Evolutionary conservation across 805 yeast species (phyloP), one percentile per base, ranked within the genome.

Genomic region (Monosporozyma siamensis): DNA sequence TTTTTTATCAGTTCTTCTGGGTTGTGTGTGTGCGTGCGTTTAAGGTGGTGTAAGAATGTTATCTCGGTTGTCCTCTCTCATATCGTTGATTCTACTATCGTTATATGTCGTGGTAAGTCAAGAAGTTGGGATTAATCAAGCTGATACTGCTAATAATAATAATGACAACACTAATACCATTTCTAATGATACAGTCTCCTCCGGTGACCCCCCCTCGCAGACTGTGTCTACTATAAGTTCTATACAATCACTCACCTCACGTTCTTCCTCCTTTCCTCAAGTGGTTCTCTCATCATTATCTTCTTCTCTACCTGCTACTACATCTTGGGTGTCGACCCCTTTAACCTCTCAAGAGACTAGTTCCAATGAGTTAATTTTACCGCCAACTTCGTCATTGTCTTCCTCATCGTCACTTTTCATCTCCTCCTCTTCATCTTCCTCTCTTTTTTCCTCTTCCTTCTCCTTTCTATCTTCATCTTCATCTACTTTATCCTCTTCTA

Each of bases 381-480:
- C 40, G 8, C 10, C 49, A 12, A 40, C 27, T 34, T 38, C 42
- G 11, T 35, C 46, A 10, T 25, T 34, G 3, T 14, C 35, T 24
- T 43, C 27, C 3, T 34, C 42, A 21, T 38, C 37, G 10, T 15
- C 45, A 10, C 34, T 40, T 8, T 14, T 38, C 12, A n/a, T 17
- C 4, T 27, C 31, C 15, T 27, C 31, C 17, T 12, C 31, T n/a
- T 27, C 31, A 6, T 27, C 31, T n/a, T 27, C 31, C 15, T 37
- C 14, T 30, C 48, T 6, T 40, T n/a, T n/a, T n/a, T n/a, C n/a
- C n/a, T n/a, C 52, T 4, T 24, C 51, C 6, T 14, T 42, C 7
- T 30, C 48, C 8, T 21, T 48, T 4, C 32, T 48, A 1, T 44
- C 56, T 11, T 39, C 44, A 3, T 43, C 48, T n/a, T 45, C 52